A percentile compares a stretch with the other conserved stretches of the same genome.
Evolutionary conservation across 2,329 filamentous ascomycete genomes (phyloP).

Genomic region (Neobulgaria alba): DNA sequence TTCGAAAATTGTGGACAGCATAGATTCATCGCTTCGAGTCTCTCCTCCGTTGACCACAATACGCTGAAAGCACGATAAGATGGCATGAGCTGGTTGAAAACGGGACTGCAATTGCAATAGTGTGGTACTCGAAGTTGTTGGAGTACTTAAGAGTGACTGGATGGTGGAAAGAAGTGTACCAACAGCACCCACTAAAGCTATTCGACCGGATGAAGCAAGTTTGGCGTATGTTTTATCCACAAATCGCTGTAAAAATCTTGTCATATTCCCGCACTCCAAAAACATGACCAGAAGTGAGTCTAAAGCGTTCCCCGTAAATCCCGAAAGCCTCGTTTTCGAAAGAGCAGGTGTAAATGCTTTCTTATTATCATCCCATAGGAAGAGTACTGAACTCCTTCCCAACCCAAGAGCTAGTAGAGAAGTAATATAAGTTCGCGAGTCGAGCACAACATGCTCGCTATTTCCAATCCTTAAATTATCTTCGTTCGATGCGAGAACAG

Average conservation of each 20-base stretch:
- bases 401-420: conserved; percentile 59
- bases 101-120: conserved; percentile 27
- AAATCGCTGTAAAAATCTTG: conserved; percentile 24
- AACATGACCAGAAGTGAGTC: conserved; percentile 34
- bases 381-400: conserved; percentile 65
- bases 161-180: conserved; percentile 28
- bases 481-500: conserved; percentile 38
- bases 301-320: conserved; percentile 41
- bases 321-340: conserved; percentile 41
- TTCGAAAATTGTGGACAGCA: conserved; percentile 53
- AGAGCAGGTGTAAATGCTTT: conserved; percentile 43
- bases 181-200: conserved; percentile 31
- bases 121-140: conserved; percentile 20
- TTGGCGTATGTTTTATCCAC: conserved; percentile 24
- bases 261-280: conserved; percentile 29
- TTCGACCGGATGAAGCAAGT: conserved; percentile 22
- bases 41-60: conserved; percentile 21
- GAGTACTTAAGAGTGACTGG: conserved; percentile 24
- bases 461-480: conserved; percentile 35
- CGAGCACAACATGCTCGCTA: conserved; percentile 35
- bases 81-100: conserved; percentile 25
- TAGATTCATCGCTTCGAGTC: conserved; percentile 46
- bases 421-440: conserved; percentile 40
- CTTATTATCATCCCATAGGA: conserved; percentile 47
- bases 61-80: conserved; percentile 26